Evolutionary conservation across 1,284 basidiomycete species (phyloP).

Genomic region (Exobasidium cylindrosporum): DNA sequence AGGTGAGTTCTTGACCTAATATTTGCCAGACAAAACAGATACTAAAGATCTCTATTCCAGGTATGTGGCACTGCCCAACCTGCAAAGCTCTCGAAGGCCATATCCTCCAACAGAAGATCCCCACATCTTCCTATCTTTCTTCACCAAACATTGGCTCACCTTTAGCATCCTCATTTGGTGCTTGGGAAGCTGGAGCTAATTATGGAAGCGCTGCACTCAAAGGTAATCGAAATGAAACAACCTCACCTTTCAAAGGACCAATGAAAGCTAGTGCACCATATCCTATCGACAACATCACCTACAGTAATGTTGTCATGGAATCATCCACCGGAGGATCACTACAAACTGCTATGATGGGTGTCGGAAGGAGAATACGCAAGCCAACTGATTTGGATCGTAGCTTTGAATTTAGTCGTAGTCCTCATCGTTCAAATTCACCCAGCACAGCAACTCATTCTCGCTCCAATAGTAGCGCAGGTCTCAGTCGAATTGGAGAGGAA

Average conservation of each 20-base stretch:
- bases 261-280: constrained; percentile 22
- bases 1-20: constrained; percentile 18
- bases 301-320: not conserved
- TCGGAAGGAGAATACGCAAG: constrained; percentile 16
- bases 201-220: constrained; percentile 1
- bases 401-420: constrained; percentile 18
- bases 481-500: not conserved
- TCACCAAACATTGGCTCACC: constrained; percentile 15
- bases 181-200: constrained; percentile 25
- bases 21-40: not conserved
- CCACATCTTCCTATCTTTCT: constrained; percentile 9
- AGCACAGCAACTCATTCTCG: not conserved
- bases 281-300: constrained; percentile 6
- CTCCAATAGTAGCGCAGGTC: not conserved
- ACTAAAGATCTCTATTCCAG: constrained; percentile 10
- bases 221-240: not conserved
- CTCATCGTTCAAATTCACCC: constrained; percentile 8
- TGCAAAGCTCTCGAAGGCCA: constrained; percentile 21
- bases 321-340: constrained; percentile 7
- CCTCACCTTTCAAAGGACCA: constrained; percentile 18
- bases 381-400: constrained; percentile 19
- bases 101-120: constrained; percentile 5
- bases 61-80: constrained; percentile 45
- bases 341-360: constrained; percentile 8
- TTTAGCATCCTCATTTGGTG: constrained; percentile 22